phyloP scores from a whole-genome alignment of 2,329 filamentous ascomycete species.

The Sporothrix brunneoviolacea region DNA sequence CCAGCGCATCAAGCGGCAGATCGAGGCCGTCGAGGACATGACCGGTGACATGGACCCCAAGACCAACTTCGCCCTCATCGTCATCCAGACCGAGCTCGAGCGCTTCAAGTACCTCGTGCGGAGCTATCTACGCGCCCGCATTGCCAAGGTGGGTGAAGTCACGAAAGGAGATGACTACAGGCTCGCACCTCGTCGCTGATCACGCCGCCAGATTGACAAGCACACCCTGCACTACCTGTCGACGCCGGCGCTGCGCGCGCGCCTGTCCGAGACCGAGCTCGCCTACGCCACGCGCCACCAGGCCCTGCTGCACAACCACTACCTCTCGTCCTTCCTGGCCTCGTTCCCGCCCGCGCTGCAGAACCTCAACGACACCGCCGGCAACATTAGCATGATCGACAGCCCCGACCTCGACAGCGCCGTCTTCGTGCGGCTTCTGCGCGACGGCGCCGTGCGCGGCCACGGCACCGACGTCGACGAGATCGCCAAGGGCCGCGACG shows the following conservation, averaged over 20 bases:
- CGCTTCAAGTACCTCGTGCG: slow-evolving; percentile 87
- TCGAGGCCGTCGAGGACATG: slow-evolving; percentile 43
- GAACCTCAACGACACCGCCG: slow-evolving; percentile 82
- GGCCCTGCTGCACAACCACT: slow-evolving; percentile 76
- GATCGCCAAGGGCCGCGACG: slow-evolving; percentile 49
- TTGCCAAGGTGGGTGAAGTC: slow-evolving; percentile 61
- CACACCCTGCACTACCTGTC: slow-evolving; percentile 68
- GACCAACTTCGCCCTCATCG: slow-evolving; percentile 86
- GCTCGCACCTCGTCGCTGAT: background rate
- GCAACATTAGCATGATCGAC: slow-evolving; percentile 89
- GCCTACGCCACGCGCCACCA: slow-evolving; percentile 83
- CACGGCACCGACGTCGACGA: slow-evolving; percentile 59
- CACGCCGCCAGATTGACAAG: slow-evolving; percentile 67
- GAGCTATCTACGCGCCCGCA: slow-evolving; percentile 73
- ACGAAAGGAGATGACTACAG: slow-evolving; percentile 13
- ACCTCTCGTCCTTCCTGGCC: slow-evolving; percentile 73
- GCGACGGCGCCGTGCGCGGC: slow-evolving; percentile 51
- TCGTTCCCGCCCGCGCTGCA: slow-evolving; percentile 75
- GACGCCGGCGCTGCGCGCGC: slow-evolving; percentile 43
- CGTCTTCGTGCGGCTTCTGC: slow-evolving; percentile 73
- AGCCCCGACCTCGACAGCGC: slow-evolving; percentile 73
- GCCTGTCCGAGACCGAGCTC: slow-evolving; percentile 71
- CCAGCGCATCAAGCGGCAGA: slow-evolving; percentile 43
- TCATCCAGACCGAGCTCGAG: slow-evolving; percentile 94
- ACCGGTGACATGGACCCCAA: slow-evolving; percentile 82